phyloP scores from a whole-genome alignment of 176 grass and related monocot genomes.

The Phoenix dactylifera region DNA sequence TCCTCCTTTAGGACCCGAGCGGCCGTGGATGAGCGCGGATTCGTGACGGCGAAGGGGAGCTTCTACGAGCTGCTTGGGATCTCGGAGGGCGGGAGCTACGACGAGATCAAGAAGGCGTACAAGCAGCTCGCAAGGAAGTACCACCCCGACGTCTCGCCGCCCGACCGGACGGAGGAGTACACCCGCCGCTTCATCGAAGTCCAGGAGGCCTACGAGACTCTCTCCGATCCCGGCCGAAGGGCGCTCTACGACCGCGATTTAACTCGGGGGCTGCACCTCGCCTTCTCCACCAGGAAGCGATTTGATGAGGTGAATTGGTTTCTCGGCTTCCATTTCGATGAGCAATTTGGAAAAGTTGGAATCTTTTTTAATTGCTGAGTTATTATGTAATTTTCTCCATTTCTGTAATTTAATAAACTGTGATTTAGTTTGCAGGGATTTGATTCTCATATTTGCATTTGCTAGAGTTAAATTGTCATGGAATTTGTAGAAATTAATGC shows the following conservation, averaged over 20 bases:
- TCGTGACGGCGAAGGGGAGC: background rate
- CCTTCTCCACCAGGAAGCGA: background rate
- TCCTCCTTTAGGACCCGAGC: background rate
- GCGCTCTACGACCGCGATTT: constrained; percentile 11
- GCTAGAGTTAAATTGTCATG: too few relatives aligned
- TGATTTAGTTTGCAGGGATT: too few relatives aligned
- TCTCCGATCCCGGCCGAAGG: constrained; percentile 12
- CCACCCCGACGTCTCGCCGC: constrained; percentile 13
- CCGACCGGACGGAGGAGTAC: constrained; percentile 2
- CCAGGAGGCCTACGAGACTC: constrained; percentile 18
- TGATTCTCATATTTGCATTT: too few relatives aligned
- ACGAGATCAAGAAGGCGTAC: constrained; percentile 19
- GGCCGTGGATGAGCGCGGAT: background rate
- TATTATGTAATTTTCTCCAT: too few relatives aligned
- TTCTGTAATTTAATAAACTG: too few relatives aligned
- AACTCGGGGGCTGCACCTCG: background rate
- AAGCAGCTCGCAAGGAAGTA: constrained; percentile 12
- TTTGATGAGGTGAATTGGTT: background rate
- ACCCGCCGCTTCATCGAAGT: constrained; percentile 21
- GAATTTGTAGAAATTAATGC: too few relatives aligned
- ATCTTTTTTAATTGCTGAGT: too few relatives aligned
- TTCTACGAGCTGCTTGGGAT: constrained; percentile 20
- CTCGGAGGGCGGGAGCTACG: background rate
- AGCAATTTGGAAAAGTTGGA: too few relatives aligned
- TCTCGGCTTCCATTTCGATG: too few relatives aligned